These are phyloP conservation scores for Porpolomopsis calyptriformis DNA, from an alignment of 768 basidiomycete species.

Conservation along the genomic window DNA sequence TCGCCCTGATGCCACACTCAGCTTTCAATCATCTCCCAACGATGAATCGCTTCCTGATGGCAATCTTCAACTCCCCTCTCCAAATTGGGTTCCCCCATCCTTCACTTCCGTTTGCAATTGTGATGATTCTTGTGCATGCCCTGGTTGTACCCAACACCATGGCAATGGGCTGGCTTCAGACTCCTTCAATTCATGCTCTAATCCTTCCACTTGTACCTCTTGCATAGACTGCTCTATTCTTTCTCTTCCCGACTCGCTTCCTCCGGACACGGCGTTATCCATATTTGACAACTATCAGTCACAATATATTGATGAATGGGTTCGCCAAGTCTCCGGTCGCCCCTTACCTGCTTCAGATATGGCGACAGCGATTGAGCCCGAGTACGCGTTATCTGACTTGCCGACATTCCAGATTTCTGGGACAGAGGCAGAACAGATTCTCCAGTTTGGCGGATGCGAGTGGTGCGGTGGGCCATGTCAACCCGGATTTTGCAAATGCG, in stretches of 20 bases:
- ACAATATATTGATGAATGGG: slow-evolving; percentile 53
- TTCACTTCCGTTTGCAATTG: slow-evolving; percentile 50
- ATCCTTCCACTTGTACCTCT: slow-evolving; percentile 28
- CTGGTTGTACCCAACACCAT: slow-evolving; percentile 52
- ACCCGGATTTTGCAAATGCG: too few species aligned
- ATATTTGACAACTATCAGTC: slow-evolving; percentile 32
- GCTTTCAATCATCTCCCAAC: slow-evolving; percentile 14
- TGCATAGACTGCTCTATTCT: slow-evolving; percentile 60
- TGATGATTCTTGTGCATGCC: slow-evolving; percentile 52
- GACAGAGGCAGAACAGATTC: background rate
- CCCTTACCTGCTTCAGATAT: slow-evolving; percentile 11
- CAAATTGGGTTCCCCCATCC: slow-evolving; percentile 11
- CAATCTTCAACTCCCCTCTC: slow-evolving; percentile 16
- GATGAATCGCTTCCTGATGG: slow-evolving; percentile 14
- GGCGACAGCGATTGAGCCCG: background rate
- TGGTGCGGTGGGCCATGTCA: background rate
- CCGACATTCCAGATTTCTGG: background rate
- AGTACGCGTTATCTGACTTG: background rate
- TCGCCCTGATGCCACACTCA: background rate
- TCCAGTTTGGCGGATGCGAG: background rate
- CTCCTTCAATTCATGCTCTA: slow-evolving; percentile 25
- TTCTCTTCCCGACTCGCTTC: slow-evolving; percentile 32
- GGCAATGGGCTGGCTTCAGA: too few species aligned
- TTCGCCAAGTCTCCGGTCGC: slow-evolving; percentile 38
- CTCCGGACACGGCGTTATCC: slow-evolving; percentile 31